A percentile compares a stretch with the other conserved stretches of the same genome.
These are phyloP conservation scores for Ogataea paraovalis DNA, from an alignment of 805 yeast genomes.

Conservation along the genomic window DNA sequence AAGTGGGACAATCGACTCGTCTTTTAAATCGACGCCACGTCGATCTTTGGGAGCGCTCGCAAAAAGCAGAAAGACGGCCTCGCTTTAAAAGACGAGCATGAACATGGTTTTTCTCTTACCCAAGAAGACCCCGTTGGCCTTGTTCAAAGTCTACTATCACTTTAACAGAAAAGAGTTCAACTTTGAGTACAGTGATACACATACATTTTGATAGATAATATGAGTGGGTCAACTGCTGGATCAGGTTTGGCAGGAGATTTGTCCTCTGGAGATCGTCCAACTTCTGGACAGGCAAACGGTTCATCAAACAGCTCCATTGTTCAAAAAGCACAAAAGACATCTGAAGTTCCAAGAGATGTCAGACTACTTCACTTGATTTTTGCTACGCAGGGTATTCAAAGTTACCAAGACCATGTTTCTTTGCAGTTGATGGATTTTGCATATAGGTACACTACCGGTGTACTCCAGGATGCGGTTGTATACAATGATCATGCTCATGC, in stretches of 20 bases:
- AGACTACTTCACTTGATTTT: conserved; percentile 82
- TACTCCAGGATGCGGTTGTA: conserved; percentile 82
- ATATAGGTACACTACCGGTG: conserved; percentile 77
- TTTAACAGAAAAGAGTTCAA: too few species aligned
- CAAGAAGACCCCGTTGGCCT: too few species aligned
- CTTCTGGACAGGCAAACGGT: not conserved
- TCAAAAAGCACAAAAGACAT: conserved; percentile 2
- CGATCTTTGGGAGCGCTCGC: too few species aligned
- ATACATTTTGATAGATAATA: not conserved
- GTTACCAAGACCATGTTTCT: conserved; percentile 95
- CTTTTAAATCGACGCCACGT: too few species aligned
- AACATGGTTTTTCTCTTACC: too few species aligned
- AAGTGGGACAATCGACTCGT: too few species aligned
- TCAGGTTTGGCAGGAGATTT: not conserved
- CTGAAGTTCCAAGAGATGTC: conserved; percentile 78
- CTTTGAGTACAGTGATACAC: not conserved
- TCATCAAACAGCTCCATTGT: not conserved
- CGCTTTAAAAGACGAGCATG: too few species aligned
- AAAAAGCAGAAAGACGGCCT: too few species aligned
- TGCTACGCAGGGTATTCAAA: conserved; percentile 89
- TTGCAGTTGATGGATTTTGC: conserved; percentile 97
- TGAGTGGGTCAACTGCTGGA: not conserved
- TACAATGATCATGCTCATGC: conserved; percentile 78
- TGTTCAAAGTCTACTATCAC: too few species aligned
- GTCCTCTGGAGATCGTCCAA: not conserved